These are phyloP conservation scores for Nigrospora oryzae DNA, from an alignment of 2,329 filamentous ascomycete genomes.

Conservation along the genomic window DNA sequence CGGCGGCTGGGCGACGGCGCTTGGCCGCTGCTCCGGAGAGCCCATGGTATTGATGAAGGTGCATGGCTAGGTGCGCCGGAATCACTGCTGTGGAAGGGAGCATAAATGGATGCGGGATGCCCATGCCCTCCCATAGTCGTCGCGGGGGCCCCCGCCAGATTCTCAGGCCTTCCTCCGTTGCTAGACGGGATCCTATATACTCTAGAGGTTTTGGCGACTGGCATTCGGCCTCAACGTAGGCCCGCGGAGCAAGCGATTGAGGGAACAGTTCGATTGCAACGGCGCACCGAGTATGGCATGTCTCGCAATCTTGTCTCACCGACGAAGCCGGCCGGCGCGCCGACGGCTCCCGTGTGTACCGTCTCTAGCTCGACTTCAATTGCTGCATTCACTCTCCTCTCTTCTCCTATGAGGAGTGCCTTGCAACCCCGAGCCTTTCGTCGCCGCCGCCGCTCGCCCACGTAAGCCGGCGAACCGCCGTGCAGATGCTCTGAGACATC, in stretches of 20 bases:
- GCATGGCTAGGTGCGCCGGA: too few species aligned
- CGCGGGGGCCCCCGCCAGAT: too few species aligned
- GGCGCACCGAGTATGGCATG: not conserved
- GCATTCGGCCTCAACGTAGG: not conserved
- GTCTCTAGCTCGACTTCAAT: not conserved
- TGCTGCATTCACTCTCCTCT: not conserved
- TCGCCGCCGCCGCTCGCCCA: not conserved
- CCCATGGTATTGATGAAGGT: too few species aligned
- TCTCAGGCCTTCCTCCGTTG: too few species aligned
- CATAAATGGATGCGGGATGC: too few species aligned
- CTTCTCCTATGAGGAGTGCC: conserved; percentile 15
- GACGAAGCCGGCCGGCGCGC: not conserved
- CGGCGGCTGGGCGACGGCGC: too few species aligned
- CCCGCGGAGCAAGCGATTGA: not conserved
- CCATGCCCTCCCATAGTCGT: too few species aligned
- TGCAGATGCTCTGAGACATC: not conserved
- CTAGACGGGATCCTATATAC: too few species aligned
- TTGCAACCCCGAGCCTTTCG: conserved; percentile 18
- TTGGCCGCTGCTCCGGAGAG: too few species aligned
- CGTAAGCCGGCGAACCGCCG: not conserved
- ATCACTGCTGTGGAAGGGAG: too few species aligned
- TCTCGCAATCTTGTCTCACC: not conserved
- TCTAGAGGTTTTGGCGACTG: too few species aligned
- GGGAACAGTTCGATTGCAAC: not conserved
- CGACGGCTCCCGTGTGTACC: not conserved